Evolutionary conservation across 208 protist species (phyloP), one percentile per base, ranked within the genome.

Genomic region (Trypanosoma vivax): DNA sequence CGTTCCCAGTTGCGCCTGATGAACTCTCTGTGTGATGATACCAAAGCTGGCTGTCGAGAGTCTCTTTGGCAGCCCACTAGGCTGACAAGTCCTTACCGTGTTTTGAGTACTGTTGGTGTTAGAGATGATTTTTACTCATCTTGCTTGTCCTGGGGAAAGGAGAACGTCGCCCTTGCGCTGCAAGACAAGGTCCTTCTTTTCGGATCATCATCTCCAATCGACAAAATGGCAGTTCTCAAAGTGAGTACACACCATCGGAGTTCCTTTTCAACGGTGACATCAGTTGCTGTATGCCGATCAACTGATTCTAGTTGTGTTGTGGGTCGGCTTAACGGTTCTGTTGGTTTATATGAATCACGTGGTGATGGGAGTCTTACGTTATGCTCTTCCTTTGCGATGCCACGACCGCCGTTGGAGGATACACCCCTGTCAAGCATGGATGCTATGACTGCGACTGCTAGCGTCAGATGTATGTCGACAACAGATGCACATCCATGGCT

Each of bases 111-210:
- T 11, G 67, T 66, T 27, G 78, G 76, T 7, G 46, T 86, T 51
- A 63, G 73, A 35, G 78, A 88, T 50, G 85, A 92, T 54, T 92
- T 76, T 53, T 92, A 92, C 65, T 83, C 81, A 9, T 74, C 62
- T 16, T 70, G 65, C 18, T 50, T 92, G 4, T 88, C 85, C 7
- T 92, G 81, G 80, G 85, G 85, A 5, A 56, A 58, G 11, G 56
- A 76, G 14, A 70, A 69, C 54, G 62, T 89, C 31, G 85, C 70
- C 0, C 62, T 92, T 16, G 74, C 74, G 7, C 60, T 92, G 31
- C 63, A 60, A 35, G 57, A 83, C 23, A 66, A 87, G 45, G 56
- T 92, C 29, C 70, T 92, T 18, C 41, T 92, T 7, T 87, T 92
- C 46, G 70, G 76, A 45, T 79, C 73, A 0, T 68, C 53, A 16